A percentile compares a stretch with the other conserved stretches of the same genome.
Evolutionary conservation across 2,329 filamentous ascomycete species (phyloP).

Genomic region (Clonostachys rosea): DNA sequence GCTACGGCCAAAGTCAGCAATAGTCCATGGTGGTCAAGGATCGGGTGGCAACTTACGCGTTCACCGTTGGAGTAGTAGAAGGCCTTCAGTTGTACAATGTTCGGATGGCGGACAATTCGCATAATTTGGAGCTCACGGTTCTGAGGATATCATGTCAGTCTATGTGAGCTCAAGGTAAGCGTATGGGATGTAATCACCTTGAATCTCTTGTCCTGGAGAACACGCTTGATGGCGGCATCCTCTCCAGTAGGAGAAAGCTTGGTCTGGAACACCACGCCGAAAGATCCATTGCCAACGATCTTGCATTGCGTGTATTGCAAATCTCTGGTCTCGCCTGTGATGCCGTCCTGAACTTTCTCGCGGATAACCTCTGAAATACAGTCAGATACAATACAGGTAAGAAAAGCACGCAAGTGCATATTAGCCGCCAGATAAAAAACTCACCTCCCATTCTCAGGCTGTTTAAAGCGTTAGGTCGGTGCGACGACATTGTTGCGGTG

Average conservation of each 20-base stretch:
- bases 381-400: background rate
- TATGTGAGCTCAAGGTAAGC: background rate
- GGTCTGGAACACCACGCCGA: conserved; percentile 98
- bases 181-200: conserved; percentile 53
- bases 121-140: conserved; percentile 99
- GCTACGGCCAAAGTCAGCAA: conserved; percentile 41
- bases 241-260: conserved; percentile 97
- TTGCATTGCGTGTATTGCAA: conserved; percentile 99
- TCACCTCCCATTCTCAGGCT: conserved; percentile 95
- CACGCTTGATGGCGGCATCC: conserved; percentile 97
- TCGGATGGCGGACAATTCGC: conserved; percentile 97
- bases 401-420: conserved; percentile 2
- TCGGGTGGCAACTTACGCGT: conserved; percentile 56
- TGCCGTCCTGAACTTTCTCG: conserved; percentile 97
- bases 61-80: conserved; percentile 99
- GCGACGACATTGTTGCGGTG: conserved; percentile 72
- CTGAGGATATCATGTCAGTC: conserved; percentile 37
- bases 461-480: conserved; percentile 83
- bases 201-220: conserved; percentile 98
- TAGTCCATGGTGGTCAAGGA: background rate
- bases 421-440: conserved; percentile 21
- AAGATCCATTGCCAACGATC: conserved; percentile 98
- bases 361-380: conserved; percentile 81
- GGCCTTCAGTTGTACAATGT: conserved; percentile 97
- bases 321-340: conserved; percentile 94